Base-by-base conservation (phyloP, 164 flowering plant species). In the Magnolia kwangsiensis region DNA sequence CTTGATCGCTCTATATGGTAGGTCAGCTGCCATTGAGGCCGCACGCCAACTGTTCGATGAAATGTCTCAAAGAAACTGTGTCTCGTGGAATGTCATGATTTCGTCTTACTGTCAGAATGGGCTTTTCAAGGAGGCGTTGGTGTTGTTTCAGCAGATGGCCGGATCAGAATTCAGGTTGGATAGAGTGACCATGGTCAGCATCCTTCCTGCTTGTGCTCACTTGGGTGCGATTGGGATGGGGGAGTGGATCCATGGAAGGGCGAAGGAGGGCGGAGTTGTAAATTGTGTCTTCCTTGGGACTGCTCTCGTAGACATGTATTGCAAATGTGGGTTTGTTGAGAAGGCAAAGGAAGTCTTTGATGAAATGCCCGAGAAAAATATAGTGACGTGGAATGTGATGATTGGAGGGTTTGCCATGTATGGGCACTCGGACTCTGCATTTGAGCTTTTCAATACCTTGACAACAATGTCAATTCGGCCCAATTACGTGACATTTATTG, bases 251-350 rank as follows among this genome's bases (percentile, higher is more conserved):
- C 76, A 74, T 18, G 11, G 76, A 9, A 27, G 31, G 31, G 69
- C 8, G 16, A 74, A 74, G 24, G 66, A 64, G 51, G 61, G 20
- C 7, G 64, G 63, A 13, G 69, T 10, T 10, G 18, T 74, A 20
- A 49, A 20, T 73, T 74, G 68, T 45, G 76, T 74, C 51, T 74
- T 74, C 16, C 31, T 68, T 68, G 76, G 68, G 37, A 55, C 76
- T 27, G 76, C 76, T 59, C 76, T 74, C 6, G 19, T 63, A 9
- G 76, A 74, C 55, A 74, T 74, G 76, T 74, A 74, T 50, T 74
- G 66, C 27, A 61, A 63, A 63, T 74, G 76, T 74, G 76, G 76
- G 23, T 45, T 23, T 13, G 45, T 74, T 5, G 69, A 64, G 11
- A 49, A 45, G 37, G 76, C 76, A 2, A 19, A 24, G 9, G 27